Base-by-base conservation (phyloP, 2,329 filamentous ascomycete species). In the Aspergillus ochraceus region DNA sequence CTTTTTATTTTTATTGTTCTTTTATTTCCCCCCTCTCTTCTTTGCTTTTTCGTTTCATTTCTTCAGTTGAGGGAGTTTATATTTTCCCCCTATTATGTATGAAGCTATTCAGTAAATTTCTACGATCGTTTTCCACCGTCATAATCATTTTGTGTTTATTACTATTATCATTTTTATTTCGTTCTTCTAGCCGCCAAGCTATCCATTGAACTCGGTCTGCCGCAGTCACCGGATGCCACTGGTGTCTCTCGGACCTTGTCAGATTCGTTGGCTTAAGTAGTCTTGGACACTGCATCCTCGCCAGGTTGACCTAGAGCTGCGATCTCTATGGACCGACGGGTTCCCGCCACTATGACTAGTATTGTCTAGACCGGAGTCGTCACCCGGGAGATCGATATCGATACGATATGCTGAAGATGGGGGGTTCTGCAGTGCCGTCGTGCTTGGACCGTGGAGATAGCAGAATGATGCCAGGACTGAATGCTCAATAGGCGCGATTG, bases 201-300 rank as follows among this genome's bases (percentile, higher is more conserved):
- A 42, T 47, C 45, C 42, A 49, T 17, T 36, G 24, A 22, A 26
- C 55, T 54, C 45, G 19, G 45, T 47, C 45, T 19, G 11, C 17
- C 45, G 22, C 45, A 8, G 45, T 24, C 45, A 47, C 45, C 45
- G 45, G 45, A 24, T 47, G 9, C 20, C 11, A 24, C 19, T 47
- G 45, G 45, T 2, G 45, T 47, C 45, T 47, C 45, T 47, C 45
- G 19, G 59, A 46, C 36, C 36, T 54, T 50, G 59, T 54, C 59
- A 54, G 56, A 52, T 51, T 36, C 30, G 45, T 60, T 60, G 59
- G 52, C 54, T 49, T 29, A 29, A 9, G 26, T 29, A 29, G 29
- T 50, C 49, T 47, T 58, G 46, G 24, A 58, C 47, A 54, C 59
- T 60, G 55, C 59, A 60, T 55, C 51, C 49, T 51, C 47, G 46